These are phyloP conservation scores for Salix udensis DNA, from an alignment of 345 rosid species.

Conservation along the genomic window DNA sequence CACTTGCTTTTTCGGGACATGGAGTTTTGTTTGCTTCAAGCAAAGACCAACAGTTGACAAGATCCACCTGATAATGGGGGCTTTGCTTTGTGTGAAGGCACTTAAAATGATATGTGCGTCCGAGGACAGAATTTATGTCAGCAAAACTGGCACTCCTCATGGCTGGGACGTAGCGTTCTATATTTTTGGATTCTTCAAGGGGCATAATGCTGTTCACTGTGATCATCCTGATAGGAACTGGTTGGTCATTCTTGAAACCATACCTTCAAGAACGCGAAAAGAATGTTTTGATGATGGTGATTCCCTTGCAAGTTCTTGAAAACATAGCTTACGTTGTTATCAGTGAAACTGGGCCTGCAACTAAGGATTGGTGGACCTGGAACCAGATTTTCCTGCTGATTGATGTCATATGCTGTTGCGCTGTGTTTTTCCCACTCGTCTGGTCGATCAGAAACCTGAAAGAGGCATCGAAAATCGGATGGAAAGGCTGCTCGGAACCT, in stretches of 20 bases:
- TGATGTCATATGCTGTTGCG: constrained; percentile 46
- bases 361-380: constrained; percentile 51
- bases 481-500: constrained; percentile 47
- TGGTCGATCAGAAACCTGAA: constrained; percentile 50
- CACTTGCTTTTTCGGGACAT: constrained; percentile 17
- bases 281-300: constrained; percentile 38
- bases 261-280: constrained; percentile 55
- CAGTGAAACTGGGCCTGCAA: constrained; percentile 45
- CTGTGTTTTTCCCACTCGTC: constrained; percentile 51
- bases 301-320: constrained; percentile 54
- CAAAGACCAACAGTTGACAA: constrained; percentile 31
- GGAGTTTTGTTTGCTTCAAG: constrained; percentile 35
- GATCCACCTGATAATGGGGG: constrained; percentile 48
- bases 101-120: constrained; percentile 49
- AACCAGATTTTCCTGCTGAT: constrained; percentile 42
- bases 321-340: constrained; percentile 47
- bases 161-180: constrained; percentile 63
- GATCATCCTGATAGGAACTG: constrained; percentile 50
- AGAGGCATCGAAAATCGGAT: constrained; percentile 44
- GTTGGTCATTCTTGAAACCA: constrained; percentile 58
- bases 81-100: constrained; percentile 43
- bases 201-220: constrained; percentile 56
- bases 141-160: constrained; percentile 48
- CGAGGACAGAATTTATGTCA: constrained; percentile 37
- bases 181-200: constrained; percentile 49